Conservation (phyloP, 2,329 filamentous ascomycete species). For the Lachnellula cervina region DNA sequence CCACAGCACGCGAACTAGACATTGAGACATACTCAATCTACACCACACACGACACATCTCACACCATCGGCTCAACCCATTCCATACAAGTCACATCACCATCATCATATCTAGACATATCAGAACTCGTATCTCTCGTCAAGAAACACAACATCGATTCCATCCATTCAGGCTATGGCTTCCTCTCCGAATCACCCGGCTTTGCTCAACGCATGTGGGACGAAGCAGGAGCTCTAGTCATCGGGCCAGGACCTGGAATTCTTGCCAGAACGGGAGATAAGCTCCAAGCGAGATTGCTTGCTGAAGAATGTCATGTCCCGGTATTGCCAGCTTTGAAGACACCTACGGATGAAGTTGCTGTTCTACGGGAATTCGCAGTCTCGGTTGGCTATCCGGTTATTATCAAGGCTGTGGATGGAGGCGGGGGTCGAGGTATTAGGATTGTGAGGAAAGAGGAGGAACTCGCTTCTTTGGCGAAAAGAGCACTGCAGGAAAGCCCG, state of each 20-base stretch:
- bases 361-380: conserved; percentile 47
- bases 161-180: conserved; percentile 71
- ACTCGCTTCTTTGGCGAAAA: conserved; percentile 47
- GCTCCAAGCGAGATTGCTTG: conserved; percentile 60
- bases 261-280: conserved; percentile 34
- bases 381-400: conserved; percentile 43
- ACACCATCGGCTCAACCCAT: conserved; percentile 47
- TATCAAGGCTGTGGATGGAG: conserved; percentile 57
- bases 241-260: conserved; percentile 52
- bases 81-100: conserved; percentile 47
- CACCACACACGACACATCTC: conserved; percentile 49
- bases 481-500: conserved; percentile 58
- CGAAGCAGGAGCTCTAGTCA: conserved; percentile 64
- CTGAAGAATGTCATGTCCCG: conserved; percentile 57
- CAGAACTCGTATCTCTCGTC: conserved; percentile 42
- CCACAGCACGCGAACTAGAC: conserved; percentile 52
- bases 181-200: conserved; percentile 61
- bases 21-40: conserved; percentile 53
- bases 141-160: conserved; percentile 51
- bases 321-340: conserved; percentile 68
- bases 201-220: conserved; percentile 64
- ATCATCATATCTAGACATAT: conserved; percentile 48
- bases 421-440: conserved; percentile 61
- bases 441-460: conserved; percentile 47
- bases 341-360: conserved; percentile 53